Evolutionary conservation across 495 filamentous ascomycete species (phyloP), one percentile per base, ranked within the genome.

Genomic region (Daldinia concentrica): DNA sequence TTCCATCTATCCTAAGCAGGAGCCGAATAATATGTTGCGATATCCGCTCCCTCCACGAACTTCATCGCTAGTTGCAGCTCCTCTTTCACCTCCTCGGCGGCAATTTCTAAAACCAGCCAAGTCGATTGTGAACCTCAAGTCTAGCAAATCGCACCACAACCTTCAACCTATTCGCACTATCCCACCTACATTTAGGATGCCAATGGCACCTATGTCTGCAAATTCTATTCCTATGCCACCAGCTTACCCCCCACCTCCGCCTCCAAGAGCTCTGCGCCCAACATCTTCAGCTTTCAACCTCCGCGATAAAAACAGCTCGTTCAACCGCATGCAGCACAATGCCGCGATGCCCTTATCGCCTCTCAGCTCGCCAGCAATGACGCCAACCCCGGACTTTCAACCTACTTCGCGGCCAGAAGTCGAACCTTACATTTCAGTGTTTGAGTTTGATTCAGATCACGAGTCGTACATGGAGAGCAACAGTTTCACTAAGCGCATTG

Each of bases 381-480:
- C 57, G 3, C 34, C 64, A 34, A 22, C 37, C 22, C 50, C 60
- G 4, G 50, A 58, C 15, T 36, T 54, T 7, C 58, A 27, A 30
- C 32, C 59, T n/a, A 4, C 54, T 15, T 30, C 64, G 17, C 66
- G 61, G 9, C 66, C 76, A 4, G 37, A 72, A 12, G 4, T 61
- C 0, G 75, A 77, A 50, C 70, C 62, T 1, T 76, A 68, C n/a
- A 61, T 74, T 14, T 78, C 76, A 1, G 71, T 78, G 22, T 78
- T 78, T 22, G 76, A 78, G 37, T 22, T 76, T 17, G 76, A 78
- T 30, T 77, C 75, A 11, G 75, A 77, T 39, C 67, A 62, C 8
- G 75, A 77, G 17, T 74, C 72, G 9, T 66, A 58, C 24, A 27
- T 48, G 64, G 75, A 72, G 50, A 68, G 59, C 22, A 66, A 22